A percentile compares a stretch with the other conserved stretches of the same genome.
These are phyloP conservation scores for Aristolochia californica DNA, from an alignment of 164 flowering plant species.

Conservation along the genomic window DNA sequence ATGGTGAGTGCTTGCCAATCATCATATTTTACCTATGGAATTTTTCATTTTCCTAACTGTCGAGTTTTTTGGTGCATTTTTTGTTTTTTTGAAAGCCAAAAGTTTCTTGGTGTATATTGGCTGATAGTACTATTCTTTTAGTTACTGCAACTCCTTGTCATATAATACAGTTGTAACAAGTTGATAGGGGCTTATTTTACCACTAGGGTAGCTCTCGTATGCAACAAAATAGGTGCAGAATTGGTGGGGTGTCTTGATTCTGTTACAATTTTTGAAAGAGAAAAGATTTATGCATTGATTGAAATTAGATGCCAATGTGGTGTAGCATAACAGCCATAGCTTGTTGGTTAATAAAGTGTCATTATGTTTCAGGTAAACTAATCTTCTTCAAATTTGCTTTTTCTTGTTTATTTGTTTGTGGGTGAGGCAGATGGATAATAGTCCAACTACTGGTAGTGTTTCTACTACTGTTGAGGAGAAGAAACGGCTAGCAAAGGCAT, in stretches of 20 bases:
- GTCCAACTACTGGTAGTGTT: constrained; percentile 96
- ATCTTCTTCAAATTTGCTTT: background rate
- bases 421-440: constrained; percentile 81
- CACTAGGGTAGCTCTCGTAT: constrained; percentile 3
- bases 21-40: background rate
- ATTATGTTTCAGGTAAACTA: too few species aligned
- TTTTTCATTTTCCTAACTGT: background rate
- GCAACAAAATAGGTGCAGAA: too few species aligned
- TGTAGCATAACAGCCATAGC: too few species aligned
- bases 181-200: too few species aligned
- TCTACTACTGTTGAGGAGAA: constrained; percentile 72
- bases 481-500: constrained; percentile 66
- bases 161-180: constrained; percentile 37
- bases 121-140: background rate
- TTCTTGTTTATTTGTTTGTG: background rate
- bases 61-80: background rate
- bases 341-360: too few species aligned
- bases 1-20: constrained; percentile 52
- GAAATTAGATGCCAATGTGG: too few species aligned
- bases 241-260: constrained; percentile 25
- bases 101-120: constrained; percentile 37
- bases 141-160: background rate
- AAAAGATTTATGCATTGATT: too few species aligned
- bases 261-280: too few species aligned
- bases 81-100: background rate